These are phyloP conservation scores for Yamadazyma sp. DNA, from an alignment of 1,139 yeast genomes.

Conservation along the genomic window DNA sequence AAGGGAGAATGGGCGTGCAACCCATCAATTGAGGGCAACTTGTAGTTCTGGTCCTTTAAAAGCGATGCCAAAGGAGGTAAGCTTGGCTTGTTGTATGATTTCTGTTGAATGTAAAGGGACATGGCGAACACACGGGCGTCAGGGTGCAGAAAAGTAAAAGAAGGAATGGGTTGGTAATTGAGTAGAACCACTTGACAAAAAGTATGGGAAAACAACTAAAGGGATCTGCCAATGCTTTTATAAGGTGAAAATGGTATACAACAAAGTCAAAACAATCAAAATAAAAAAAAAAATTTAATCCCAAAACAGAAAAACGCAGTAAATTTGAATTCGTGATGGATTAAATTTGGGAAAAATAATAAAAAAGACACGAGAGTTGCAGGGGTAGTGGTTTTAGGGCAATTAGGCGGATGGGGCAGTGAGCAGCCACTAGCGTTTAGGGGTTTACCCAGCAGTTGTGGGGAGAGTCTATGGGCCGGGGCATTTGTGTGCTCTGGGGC, in stretches of 20 bases:
- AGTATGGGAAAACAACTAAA: background rate
- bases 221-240: slow-evolving; percentile 1
- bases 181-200: no score
- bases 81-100: slow-evolving; percentile 21
- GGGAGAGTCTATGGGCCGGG: no score
- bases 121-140: slow-evolving; percentile 1
- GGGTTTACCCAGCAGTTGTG: no score
- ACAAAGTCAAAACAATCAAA: slow-evolving; percentile 1
- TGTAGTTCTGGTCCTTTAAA: slow-evolving; percentile 21
- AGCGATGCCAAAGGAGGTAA: slow-evolving; percentile 47
- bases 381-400: background rate
- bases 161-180: slow-evolving; percentile 4
- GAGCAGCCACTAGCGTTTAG: no score
- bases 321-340: slow-evolving; percentile 6
- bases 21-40: slow-evolving; percentile 28
- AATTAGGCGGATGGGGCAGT: no score
- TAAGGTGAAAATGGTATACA: background rate
- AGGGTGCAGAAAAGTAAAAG: background rate
- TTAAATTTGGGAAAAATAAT: slow-evolving; percentile 3
- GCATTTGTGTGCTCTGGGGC: no score
- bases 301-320: slow-evolving; percentile 3
- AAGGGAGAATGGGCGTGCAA: slow-evolving; percentile 9
- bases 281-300: slow-evolving; percentile 5
- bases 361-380: slow-evolving; percentile 1
- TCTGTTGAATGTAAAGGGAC: slow-evolving; percentile 17